Evolutionary conservation across 2,329 filamentous ascomycete species (phyloP), one percentile per base, ranked within the genome.

Genomic region (Leptographium galeiforme): DNA sequence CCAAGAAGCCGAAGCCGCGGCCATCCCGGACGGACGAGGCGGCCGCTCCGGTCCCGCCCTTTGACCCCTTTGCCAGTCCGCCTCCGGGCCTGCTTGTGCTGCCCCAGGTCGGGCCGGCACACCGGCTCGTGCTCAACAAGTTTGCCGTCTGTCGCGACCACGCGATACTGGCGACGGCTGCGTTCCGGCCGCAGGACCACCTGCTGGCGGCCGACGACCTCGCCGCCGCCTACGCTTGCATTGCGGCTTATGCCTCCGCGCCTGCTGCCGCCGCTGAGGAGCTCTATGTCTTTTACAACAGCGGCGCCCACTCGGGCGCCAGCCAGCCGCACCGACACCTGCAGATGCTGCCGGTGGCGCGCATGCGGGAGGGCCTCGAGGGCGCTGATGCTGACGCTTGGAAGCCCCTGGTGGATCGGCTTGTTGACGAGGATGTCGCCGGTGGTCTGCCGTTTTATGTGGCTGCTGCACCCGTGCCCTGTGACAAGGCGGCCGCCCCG

Each of bases 41-140:
- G 11, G 30, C 48, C 25, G 25, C 25, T 25, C 3, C 25, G 25
- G 25, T 25, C 25, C 25, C 25, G 13, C 12, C 46, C 3, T 72
- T 76, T 60, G 77, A 88, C 63, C 82, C 83, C 5, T 89, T 89
- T 64, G 79, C 77, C 38, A 71, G 79, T 55, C 83, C 83, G 0
- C 65, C 74, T 0, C 61, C 70, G 3, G 68, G 78, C 11, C 74
- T 84, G 53, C 69, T 83, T 40, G 66, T 82, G 45, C 61, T 85
- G 8, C 70, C 70, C 1, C 69, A 78, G 18, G 34, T 58, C 3
- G 52, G 53, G 12, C 47, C 52, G 0, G 65, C 69, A 10, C 84
- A 89, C 64, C 73, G 75, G 55, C 72, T 88, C 44, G 78, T 89
- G 1, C 70, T 89, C 43, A 89, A 89, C 71, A 89, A 88, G 65